phyloP scores from a whole-genome alignment of 2,329 filamentous ascomycete genomes.

The Dothiorella sarmentorum region DNA sequence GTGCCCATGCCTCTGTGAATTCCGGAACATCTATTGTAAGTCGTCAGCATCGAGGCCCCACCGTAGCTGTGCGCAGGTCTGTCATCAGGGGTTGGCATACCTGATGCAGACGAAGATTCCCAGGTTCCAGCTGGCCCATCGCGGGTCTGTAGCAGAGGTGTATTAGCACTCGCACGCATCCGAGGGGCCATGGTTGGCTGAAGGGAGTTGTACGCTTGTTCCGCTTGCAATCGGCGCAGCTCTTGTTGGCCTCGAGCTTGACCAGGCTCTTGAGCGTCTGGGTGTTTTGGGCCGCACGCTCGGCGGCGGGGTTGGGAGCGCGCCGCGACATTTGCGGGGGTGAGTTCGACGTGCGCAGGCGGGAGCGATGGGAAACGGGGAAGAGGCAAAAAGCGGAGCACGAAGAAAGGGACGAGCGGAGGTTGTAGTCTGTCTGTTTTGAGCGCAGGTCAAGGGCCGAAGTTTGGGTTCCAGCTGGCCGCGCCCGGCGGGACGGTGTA shows the following conservation, averaged over 20 bases:
- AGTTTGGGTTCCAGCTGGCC: constrained; percentile 14
- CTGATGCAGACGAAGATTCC: constrained; percentile 97
- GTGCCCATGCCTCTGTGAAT: constrained; percentile 99
- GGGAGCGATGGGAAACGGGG: not conserved
- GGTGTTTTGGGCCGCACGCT: constrained; percentile 89
- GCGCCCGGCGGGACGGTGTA: constrained; percentile 12
- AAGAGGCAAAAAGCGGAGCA: not conserved
- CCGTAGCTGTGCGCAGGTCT: not conserved
- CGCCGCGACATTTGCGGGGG: constrained; percentile 69
- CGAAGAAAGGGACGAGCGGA: not conserved
- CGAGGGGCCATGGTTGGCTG: not conserved
- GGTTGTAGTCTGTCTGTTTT: not conserved
- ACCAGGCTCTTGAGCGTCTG: constrained; percentile 90
- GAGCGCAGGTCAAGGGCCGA: not conserved
- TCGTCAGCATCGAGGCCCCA: constrained; percentile 16
- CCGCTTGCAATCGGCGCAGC: constrained; percentile 96
- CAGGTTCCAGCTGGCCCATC: constrained; percentile 99
- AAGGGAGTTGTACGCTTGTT: constrained; percentile 77
- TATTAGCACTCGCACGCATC: constrained; percentile 21
- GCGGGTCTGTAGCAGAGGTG: constrained; percentile 64
- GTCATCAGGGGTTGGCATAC: constrained; percentile 25
- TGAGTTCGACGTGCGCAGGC: not conserved
- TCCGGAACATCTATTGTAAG: constrained; percentile 69
- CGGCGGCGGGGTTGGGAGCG: constrained; percentile 68
- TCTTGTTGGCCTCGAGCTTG: constrained; percentile 93